Conservation (phyloP, 1,284 basidiomycete species). For the Sporisorium sorghi region DNA sequence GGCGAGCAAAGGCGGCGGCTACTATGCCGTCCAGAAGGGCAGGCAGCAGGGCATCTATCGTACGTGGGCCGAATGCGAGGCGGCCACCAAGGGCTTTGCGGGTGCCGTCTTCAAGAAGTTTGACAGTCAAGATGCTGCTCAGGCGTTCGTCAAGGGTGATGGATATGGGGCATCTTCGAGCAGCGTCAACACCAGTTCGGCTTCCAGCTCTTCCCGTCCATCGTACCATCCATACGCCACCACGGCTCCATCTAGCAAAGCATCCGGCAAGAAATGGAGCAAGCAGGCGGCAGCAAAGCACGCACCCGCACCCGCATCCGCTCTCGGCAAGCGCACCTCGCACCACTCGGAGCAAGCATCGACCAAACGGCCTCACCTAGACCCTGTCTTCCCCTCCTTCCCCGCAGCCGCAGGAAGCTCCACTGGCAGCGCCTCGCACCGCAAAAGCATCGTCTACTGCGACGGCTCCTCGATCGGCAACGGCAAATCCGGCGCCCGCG, state of each 20-base stretch:
- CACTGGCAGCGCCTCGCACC: neutral
- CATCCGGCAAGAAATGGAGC: neutral
- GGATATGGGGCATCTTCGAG: constrained; percentile 9
- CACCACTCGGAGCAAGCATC: neutral
- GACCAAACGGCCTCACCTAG: neutral
- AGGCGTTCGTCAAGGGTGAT: constrained; percentile 30
- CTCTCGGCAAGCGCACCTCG: neutral
- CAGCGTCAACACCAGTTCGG: neutral
- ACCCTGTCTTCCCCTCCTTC: constrained; percentile 4
- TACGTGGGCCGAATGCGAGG: constrained; percentile 73
- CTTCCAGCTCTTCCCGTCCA: neutral
- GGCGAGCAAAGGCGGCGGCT: constrained; percentile 27
- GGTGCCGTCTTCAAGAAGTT: constrained; percentile 78
- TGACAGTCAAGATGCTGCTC: constrained; percentile 73
- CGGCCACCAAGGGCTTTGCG: constrained; percentile 75
- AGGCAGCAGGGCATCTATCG: constrained; percentile 59
- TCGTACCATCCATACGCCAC: constrained; percentile 10
- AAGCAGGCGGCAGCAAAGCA: neutral
- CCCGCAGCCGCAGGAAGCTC: neutral
- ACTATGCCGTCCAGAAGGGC: constrained; percentile 62
- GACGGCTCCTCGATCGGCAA: constrained; percentile 85
- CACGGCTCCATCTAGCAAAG: neutral
- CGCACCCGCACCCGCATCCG: neutral
- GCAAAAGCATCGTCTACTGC: constrained; percentile 74
- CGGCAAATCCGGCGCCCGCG: constrained; percentile 71